These are phyloP conservation scores for Ophioceras dolichostomum DNA, from an alignment of 2,329 filamentous ascomycete genomes.

Conservation along the genomic window DNA sequence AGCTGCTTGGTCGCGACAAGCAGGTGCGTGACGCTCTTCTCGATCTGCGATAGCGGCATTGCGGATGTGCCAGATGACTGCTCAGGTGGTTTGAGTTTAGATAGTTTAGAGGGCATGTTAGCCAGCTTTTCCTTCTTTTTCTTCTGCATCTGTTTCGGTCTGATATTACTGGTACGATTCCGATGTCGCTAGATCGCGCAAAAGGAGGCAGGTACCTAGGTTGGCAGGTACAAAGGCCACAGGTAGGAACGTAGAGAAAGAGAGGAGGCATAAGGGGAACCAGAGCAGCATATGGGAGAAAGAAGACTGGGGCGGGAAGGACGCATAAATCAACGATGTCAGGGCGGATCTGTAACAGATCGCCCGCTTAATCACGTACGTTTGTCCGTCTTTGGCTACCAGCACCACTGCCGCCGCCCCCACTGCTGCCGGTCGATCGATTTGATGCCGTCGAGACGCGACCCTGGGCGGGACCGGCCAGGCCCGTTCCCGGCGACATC, in stretches of 20 bases:
- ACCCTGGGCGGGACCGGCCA: slow-evolving; percentile 31
- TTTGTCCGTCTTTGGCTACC: slow-evolving; percentile 37
- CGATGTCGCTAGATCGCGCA: too few relatives aligned
- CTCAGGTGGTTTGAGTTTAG: too few relatives aligned
- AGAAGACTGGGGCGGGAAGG: slow-evolving; percentile 3
- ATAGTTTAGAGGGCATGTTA: too few relatives aligned
- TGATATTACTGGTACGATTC: too few relatives aligned
- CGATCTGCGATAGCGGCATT: slow-evolving; percentile 83
- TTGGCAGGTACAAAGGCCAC: too few relatives aligned
- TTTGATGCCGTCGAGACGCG: slow-evolving; percentile 55
- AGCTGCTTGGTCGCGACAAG: slow-evolving; percentile 96
- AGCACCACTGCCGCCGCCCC: slow-evolving; percentile 19
- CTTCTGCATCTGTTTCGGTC: too few relatives aligned
- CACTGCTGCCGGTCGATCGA: slow-evolving; percentile 31
- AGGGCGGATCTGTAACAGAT: slow-evolving; percentile 1
- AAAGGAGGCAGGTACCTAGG: too few relatives aligned
- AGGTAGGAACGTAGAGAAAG: slow-evolving; percentile 1
- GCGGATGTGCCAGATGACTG: slow-evolving; percentile 47
- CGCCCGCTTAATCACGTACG: slow-evolving; percentile 31
- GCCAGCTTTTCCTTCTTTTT: too few relatives aligned
- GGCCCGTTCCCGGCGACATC: slow-evolving; percentile 46
- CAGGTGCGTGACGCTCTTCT: slow-evolving; percentile 96
- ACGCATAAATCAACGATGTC: slow-evolving; percentile 1
- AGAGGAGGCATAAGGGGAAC: not conserved
- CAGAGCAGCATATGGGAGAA: slow-evolving; percentile 1